Conservation (phyloP, 139 green algal species). For the Coccomyxa sp. region DNA sequence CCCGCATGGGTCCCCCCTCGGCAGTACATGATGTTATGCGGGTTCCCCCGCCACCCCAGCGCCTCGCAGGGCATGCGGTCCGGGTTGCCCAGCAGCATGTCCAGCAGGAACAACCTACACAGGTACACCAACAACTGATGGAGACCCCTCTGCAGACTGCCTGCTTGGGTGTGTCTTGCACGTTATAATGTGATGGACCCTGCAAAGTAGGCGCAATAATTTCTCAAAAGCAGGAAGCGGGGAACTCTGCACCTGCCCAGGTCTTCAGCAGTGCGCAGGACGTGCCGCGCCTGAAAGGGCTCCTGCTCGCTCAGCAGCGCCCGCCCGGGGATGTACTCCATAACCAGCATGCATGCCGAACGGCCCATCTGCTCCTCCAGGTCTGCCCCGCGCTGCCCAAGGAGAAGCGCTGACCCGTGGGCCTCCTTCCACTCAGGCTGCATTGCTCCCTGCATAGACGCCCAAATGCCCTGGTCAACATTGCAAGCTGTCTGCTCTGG, state of each 20-base stretch:
- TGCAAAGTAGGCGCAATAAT: too few species aligned
- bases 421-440: conserved; percentile 36
- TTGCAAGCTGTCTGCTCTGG: too few species aligned
- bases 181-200: too few species aligned
- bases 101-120: conserved; percentile 61
- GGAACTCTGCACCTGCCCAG: too few species aligned
- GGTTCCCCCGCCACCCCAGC: conserved; percentile 78
- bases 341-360: conserved; percentile 55
- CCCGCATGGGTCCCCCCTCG: conserved; percentile 16
- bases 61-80: conserved; percentile 69
- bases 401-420: conserved; percentile 8
- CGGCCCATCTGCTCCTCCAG: conserved; percentile 55
- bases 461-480: too few species aligned
- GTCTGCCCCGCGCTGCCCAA: conserved; percentile 21
- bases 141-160: too few species aligned
- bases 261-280: conserved; percentile 22
- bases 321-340: conserved; percentile 64
- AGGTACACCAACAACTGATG: background rate
- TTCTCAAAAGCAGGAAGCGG: too few species aligned
- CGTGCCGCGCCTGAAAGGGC: conserved; percentile 26
- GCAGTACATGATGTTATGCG: conserved; percentile 30
- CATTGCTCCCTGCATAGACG: too few species aligned
- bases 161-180: too few species aligned
- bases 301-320: conserved; percentile 34
- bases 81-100: conserved; percentile 77